Evolutionary conservation across 2,329 filamentous ascomycete genomes (phyloP).

Genomic region (Talaromyces piceae): DNA sequence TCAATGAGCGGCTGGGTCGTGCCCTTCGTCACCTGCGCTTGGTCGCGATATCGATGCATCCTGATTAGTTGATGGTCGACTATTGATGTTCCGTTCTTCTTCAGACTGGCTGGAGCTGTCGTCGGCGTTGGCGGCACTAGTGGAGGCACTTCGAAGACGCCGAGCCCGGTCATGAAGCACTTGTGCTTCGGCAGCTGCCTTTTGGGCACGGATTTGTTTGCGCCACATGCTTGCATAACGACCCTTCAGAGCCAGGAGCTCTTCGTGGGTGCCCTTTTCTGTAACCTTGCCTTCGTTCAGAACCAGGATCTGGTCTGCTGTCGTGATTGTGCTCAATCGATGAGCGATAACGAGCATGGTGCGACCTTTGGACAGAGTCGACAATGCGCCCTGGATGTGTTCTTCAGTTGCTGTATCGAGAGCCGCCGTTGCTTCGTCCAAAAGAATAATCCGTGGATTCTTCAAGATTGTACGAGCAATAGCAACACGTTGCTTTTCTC

Average conservation of each 20-base stretch:
- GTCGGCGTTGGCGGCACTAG: slow-evolving; percentile 60
- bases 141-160: slow-evolving; percentile 35
- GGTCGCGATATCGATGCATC: slow-evolving; percentile 15
- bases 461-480: slow-evolving; percentile 92
- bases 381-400: slow-evolving; percentile 81
- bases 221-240: slow-evolving; percentile 82
- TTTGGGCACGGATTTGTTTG: slow-evolving; percentile 74
- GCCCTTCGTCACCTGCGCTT: slow-evolving; percentile 11
- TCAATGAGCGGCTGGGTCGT: background rate
- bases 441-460: slow-evolving; percentile 80
- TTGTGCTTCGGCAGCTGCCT: slow-evolving; percentile 55
- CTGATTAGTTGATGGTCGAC: slow-evolving; percentile 13
- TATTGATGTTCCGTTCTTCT: slow-evolving; percentile 32
- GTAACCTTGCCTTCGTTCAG: slow-evolving; percentile 67
- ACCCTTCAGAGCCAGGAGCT: slow-evolving; percentile 62
- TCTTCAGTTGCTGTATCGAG: slow-evolving; percentile 89
- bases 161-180: slow-evolving; percentile 38
- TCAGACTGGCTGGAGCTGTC: slow-evolving; percentile 55
- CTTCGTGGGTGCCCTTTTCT: slow-evolving; percentile 71
- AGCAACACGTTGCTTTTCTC: slow-evolving; percentile 88
- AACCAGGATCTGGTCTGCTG: slow-evolving; percentile 78
- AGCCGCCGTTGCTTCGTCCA: slow-evolving; percentile 89
- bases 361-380: slow-evolving; percentile 71
- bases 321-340: slow-evolving; percentile 75
- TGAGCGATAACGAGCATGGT: slow-evolving; percentile 95